Percentiles rank a stretch among this genome's conserved stretches.
Evolutionary conservation across 23 red algal species (phyloP).

Genomic region (Gracilaria gracilis): DNA sequence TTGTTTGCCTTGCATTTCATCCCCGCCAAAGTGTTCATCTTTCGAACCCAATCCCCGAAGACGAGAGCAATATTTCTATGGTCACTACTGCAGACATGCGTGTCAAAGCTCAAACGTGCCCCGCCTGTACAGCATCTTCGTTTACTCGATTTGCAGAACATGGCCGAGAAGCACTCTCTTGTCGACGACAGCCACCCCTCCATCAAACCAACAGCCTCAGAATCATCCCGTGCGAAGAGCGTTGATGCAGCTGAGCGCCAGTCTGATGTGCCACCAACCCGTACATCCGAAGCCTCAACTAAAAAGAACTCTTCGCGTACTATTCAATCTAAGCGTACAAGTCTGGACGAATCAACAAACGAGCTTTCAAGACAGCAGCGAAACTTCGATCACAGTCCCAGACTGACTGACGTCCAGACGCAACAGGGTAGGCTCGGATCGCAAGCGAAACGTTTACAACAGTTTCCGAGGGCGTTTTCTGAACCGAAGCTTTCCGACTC

Average conservation of each 20-base stretch:
- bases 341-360: slow-evolving; percentile 13
- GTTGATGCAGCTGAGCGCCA: slow-evolving; percentile 3
- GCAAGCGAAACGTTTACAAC: not conserved
- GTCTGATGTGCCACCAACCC: slow-evolving; percentile 33
- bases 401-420: not conserved
- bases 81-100: slow-evolving; percentile 59
- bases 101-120: slow-evolving; percentile 45
- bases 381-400: not conserved
- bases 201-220: not conserved
- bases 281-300: slow-evolving; percentile 22
- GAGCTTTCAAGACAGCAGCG: not conserved
- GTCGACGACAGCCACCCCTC: not conserved
- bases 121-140: slow-evolving; percentile 52
- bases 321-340: slow-evolving; percentile 10
- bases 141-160: slow-evolving; percentile 67
- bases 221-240: slow-evolving; percentile 18
- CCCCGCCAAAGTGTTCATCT: slow-evolving; percentile 25
- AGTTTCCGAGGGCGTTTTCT: slow-evolving; percentile 46
- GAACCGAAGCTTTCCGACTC: slow-evolving; percentile 59
- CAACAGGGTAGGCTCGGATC: not conserved
- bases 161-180: slow-evolving; percentile 22
- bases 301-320: slow-evolving; percentile 13
- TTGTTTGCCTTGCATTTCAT: slow-evolving; percentile 55
- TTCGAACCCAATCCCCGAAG: slow-evolving; percentile 15
- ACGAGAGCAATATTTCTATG: slow-evolving; percentile 61